A percentile compares a stretch with the other conserved stretches of the same genome.
Evolutionary conservation across 805 yeast genomes (phyloP).

Genomic region (Candida maltosa): DNA sequence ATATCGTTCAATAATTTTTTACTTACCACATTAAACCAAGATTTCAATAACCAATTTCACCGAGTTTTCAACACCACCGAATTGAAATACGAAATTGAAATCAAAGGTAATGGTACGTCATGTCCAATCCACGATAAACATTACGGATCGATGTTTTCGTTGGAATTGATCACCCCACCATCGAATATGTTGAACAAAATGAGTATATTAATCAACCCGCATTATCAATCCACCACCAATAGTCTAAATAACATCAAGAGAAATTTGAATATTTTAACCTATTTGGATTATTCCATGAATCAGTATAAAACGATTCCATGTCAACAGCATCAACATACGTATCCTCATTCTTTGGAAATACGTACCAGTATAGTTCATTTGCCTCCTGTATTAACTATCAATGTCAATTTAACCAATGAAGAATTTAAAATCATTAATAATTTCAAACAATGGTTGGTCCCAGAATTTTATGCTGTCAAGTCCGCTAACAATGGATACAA

Average conservation of each 20-base stretch:
- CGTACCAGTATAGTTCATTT: constrained; percentile 48
- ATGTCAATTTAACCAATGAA: constrained; percentile 51
- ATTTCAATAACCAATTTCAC: constrained; percentile 37
- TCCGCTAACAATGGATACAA: constrained; percentile 33
- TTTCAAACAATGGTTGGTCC: constrained; percentile 56
- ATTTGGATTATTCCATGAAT: constrained; percentile 61
- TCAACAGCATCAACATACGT: constrained; percentile 27
- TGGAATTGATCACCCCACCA: constrained; percentile 44
- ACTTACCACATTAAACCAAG: constrained; percentile 48
- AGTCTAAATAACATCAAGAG: constrained; percentile 15
- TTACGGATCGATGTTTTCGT: constrained; percentile 17
- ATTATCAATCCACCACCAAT: constrained; percentile 5
- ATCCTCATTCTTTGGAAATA: constrained; percentile 45
- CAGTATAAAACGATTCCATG: constrained; percentile 47
- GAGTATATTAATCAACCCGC: constrained; percentile 12
- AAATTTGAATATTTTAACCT: constrained; percentile 43
- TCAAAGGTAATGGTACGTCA: constrained; percentile 28
- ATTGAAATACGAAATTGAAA: constrained; percentile 39
- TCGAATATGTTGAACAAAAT: constrained; percentile 20
- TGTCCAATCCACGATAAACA: constrained; percentile 37
- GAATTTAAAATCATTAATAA: constrained; percentile 52
- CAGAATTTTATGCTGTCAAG: constrained; percentile 47
- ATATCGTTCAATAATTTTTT: constrained; percentile 60
- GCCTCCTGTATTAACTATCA: constrained; percentile 65
- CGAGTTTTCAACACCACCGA: constrained; percentile 37